A percentile compares a stretch with the other conserved stretches of the same genome.
Evolutionary conservation across 805 yeast species (phyloP).

Genomic region (Myxozyma monticola): DNA sequence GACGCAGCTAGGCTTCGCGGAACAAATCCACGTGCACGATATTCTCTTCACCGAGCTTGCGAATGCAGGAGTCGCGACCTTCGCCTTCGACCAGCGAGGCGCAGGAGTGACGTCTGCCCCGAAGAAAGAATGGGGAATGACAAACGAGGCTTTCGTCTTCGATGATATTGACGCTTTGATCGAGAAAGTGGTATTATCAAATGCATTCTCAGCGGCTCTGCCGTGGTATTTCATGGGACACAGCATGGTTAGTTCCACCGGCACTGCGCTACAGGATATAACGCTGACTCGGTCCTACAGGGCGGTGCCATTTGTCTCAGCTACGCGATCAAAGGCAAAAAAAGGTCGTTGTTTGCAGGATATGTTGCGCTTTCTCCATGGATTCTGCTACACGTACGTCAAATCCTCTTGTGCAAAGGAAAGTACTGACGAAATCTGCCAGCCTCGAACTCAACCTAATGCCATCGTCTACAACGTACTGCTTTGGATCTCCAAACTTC

Average conservation of each 20-base stretch:
- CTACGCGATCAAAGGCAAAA: slow-evolving; percentile 40
- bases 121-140: slow-evolving; percentile 37
- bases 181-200: slow-evolving; percentile 16
- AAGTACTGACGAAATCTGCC: not conserved
- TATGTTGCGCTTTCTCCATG: slow-evolving; percentile 40
- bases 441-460: slow-evolving; percentile 31
- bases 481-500: slow-evolving; percentile 33
- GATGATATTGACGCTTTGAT: slow-evolving; percentile 40
- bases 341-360: slow-evolving; percentile 38
- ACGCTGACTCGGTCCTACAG: no score
- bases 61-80: slow-evolving; percentile 39
- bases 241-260: slow-evolving; percentile 19
- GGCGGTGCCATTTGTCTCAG: slow-evolving; percentile 43
- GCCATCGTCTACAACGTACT: slow-evolving; percentile 33
- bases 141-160: slow-evolving; percentile 38
- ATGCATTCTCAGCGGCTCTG: slow-evolving; percentile 1
- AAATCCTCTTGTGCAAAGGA: not conserved
- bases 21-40: slow-evolving; percentile 38
- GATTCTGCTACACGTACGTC: slow-evolving; percentile 33
- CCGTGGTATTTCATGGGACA: slow-evolving; percentile 28
- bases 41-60: slow-evolving; percentile 37
- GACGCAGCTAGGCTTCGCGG: slow-evolving; percentile 44
- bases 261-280: not conserved
- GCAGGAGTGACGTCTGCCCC: slow-evolving; percentile 39
- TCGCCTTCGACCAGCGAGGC: slow-evolving; percentile 44